These are phyloP conservation scores for Globisporangium sylvaticum DNA, from an alignment of 352 stramenopile species.

Conservation along the genomic window DNA sequence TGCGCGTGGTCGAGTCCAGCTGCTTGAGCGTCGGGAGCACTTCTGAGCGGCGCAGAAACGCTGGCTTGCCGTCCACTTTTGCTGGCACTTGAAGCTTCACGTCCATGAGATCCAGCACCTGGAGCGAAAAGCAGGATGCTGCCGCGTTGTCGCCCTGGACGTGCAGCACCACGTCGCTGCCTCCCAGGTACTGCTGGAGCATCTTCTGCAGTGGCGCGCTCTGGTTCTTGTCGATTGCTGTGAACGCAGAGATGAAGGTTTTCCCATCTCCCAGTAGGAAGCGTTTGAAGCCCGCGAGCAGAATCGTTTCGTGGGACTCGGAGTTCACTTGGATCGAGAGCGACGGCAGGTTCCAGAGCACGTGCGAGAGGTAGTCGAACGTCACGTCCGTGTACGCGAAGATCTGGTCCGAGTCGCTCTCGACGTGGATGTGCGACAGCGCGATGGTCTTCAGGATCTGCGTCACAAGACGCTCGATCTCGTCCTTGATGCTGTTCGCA, in stretches of 20 bases:
- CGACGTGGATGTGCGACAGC: slow-evolving; percentile 65
- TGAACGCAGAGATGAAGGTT: slow-evolving; percentile 81
- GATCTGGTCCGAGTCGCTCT: slow-evolving; percentile 50
- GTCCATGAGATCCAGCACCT: slow-evolving; percentile 62
- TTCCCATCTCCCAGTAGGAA: slow-evolving; percentile 65
- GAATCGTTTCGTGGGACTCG: slow-evolving; percentile 33
- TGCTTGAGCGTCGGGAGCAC: slow-evolving; percentile 66
- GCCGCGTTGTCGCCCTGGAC: slow-evolving; percentile 45
- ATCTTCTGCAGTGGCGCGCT: slow-evolving; percentile 61
- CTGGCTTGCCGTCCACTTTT: slow-evolving; percentile 69
- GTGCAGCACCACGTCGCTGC: slow-evolving; percentile 57
- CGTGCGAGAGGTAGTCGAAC: slow-evolving; percentile 53
- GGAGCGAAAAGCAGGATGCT: slow-evolving; percentile 59
- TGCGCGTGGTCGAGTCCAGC: slow-evolving; percentile 65
- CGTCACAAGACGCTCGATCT: slow-evolving; percentile 50
- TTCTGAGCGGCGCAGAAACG: slow-evolving; percentile 57
- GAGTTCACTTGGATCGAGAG: slow-evolving; percentile 54
- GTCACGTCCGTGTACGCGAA: slow-evolving; percentile 81
- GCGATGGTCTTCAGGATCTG: slow-evolving; percentile 74
- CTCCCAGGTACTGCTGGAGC: slow-evolving; percentile 63
- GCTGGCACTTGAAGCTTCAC: slow-evolving; percentile 56
- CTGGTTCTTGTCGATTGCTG: slow-evolving; percentile 58
- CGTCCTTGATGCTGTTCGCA: slow-evolving; percentile 37
- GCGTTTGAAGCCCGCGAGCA: slow-evolving; percentile 62
- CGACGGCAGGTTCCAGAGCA: slow-evolving; percentile 77